Conservation (phyloP, 495 filamentous ascomycete species). For the Penicillium malachiteum region DNA sequence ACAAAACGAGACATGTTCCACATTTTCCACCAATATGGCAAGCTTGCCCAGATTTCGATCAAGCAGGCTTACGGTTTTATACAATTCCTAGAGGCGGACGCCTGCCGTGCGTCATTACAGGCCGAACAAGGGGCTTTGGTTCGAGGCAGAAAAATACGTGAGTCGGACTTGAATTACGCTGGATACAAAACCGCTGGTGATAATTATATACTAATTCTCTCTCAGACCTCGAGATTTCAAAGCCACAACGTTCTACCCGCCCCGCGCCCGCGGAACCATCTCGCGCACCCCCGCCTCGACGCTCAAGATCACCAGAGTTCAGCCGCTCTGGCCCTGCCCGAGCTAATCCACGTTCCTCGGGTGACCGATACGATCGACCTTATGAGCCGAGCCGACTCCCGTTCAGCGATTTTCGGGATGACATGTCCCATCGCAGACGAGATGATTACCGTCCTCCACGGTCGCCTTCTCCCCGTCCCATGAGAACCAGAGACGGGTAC, state of each 20-base stretch:
- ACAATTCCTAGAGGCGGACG: slow-evolving; percentile 76
- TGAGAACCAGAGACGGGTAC: slow-evolving; percentile 67
- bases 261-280: slow-evolving; percentile 40
- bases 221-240: slow-evolving; percentile 90
- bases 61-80: slow-evolving; percentile 98
- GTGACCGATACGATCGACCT: slow-evolving; percentile 46
- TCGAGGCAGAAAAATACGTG: slow-evolving; percentile 86
- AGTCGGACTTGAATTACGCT: slow-evolving; percentile 37
- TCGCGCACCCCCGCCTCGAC: slow-evolving; percentile 43
- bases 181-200: too few relatives aligned
- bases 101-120: slow-evolving; percentile 72
- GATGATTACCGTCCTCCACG: slow-evolving; percentile 65
- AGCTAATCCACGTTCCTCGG: slow-evolving; percentile 29
- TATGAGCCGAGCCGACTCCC: slow-evolving; percentile 38
- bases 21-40: slow-evolving; percentile 81
- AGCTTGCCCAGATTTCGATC: slow-evolving; percentile 90
- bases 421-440: slow-evolving; percentile 47
- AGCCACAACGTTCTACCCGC: slow-evolving; percentile 76
- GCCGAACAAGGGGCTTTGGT: slow-evolving; percentile 75
- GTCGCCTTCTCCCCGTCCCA: slow-evolving; percentile 61
- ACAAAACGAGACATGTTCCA: slow-evolving; percentile 93
- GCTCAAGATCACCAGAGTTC: slow-evolving; percentile 74
- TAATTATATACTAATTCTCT: slow-evolving; percentile 4
- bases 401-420: slow-evolving; percentile 51
- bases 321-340: slow-evolving; percentile 47